phyloP scores from a whole-genome alignment of 2,329 filamentous ascomycete genomes.

The Ceratocystis variospora region DNA sequence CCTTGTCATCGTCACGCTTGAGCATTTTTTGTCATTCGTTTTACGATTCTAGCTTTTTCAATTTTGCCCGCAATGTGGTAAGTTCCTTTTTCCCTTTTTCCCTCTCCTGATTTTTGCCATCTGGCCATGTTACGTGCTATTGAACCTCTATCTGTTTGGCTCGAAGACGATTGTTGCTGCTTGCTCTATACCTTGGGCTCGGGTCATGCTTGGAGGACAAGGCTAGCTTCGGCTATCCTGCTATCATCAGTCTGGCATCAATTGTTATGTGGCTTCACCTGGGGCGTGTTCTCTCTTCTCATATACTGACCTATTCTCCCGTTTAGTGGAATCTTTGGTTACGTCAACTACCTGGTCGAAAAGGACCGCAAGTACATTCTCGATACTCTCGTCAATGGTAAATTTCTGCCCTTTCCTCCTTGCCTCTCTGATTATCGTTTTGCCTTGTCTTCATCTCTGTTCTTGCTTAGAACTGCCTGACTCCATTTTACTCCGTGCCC shows the following conservation, averaged over 20 bases:
- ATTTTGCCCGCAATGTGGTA: constrained; percentile 19
- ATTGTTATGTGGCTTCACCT: background rate
- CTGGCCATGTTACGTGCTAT: constrained; percentile 1
- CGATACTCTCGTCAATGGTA: constrained; percentile 90
- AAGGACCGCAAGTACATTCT: constrained; percentile 96
- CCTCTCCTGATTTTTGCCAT: constrained; percentile 1
- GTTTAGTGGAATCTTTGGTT: constrained; percentile 82
- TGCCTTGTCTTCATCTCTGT: no score
- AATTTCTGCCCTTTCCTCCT: constrained; percentile 28
- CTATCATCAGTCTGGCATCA: background rate
- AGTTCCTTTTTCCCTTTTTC: constrained; percentile 14
- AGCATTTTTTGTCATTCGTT: constrained; percentile 17
- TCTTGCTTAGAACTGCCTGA: no score
- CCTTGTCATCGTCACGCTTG: background rate
- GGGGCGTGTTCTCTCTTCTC: constrained; percentile 11
- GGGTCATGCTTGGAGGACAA: background rate
- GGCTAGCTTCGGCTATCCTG: background rate
- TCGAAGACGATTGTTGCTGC: background rate
- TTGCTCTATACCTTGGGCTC: background rate
- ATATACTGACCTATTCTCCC: constrained; percentile 19
- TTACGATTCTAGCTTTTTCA: constrained; percentile 17
- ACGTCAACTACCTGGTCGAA: constrained; percentile 98
- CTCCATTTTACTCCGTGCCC: background rate
- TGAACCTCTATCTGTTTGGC: background rate
- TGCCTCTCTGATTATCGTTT: background rate